Evolutionary conservation across 106 monocot genomes (phyloP).

Genomic region (Acanthochlamys bracteata): DNA sequence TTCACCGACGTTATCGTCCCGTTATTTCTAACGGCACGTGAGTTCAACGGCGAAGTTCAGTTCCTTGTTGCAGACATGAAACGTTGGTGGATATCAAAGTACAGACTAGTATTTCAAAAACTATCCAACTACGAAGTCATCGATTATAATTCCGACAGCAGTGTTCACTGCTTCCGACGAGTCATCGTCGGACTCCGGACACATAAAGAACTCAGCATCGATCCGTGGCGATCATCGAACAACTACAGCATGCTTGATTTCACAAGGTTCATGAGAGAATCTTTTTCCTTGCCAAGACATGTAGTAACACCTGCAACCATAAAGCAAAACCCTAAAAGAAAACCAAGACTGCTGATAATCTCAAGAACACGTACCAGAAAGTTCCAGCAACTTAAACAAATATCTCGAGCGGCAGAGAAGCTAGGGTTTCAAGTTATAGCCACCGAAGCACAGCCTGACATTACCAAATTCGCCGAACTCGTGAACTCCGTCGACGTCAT

Average conservation of each 20-base stretch:
- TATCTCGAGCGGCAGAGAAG: conserved; percentile 21
- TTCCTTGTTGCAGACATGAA: conserved; percentile 32
- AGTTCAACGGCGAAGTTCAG: conserved; percentile 41
- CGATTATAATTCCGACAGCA: conserved; percentile 20
- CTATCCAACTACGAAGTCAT: conserved; percentile 35
- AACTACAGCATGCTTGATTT: conserved; percentile 46
- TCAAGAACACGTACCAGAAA: conserved; percentile 32
- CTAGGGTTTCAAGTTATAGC: conserved; percentile 37
- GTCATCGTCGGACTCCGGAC: conserved; percentile 28
- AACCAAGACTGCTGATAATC: conserved; percentile 54
- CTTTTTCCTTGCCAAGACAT: conserved; percentile 20
- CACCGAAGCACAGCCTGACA: conserved; percentile 4
- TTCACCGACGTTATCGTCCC: conserved; percentile 44
- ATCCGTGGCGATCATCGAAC: conserved; percentile 11
- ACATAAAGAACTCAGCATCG: conserved; percentile 34
- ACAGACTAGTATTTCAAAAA: conserved; percentile 4
- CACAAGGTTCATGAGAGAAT: conserved; percentile 29
- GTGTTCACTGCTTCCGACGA: conserved; percentile 32
- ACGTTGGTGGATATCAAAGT: conserved; percentile 42
- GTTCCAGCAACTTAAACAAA: conserved; percentile 32
- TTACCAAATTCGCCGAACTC: conserved; percentile 25
- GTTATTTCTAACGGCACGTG: conserved; percentile 31
- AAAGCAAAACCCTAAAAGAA: neutral
- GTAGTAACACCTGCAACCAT: conserved; percentile 1
- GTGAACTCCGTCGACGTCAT: conserved; percentile 79